phyloP scores from a whole-genome alignment of 768 basidiomycete genomes.

The Tephrocybe rancida region DNA sequence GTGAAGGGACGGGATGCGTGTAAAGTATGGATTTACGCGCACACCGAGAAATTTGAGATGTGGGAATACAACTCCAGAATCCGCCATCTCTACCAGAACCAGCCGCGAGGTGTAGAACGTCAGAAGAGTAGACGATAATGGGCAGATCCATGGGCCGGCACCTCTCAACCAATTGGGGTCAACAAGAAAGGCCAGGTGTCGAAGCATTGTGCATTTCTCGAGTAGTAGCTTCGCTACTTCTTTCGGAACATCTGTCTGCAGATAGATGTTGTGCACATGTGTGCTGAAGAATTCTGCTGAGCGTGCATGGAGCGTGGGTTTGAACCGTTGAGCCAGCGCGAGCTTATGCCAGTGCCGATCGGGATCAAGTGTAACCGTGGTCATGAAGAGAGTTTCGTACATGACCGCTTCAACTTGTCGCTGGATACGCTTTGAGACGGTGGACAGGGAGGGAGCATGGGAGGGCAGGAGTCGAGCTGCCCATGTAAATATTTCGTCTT shows the following conservation, averaged over 20 bases:
- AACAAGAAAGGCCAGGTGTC: neutral
- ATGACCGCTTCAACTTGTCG: neutral
- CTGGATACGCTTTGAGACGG: conserved; percentile 2
- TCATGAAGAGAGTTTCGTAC: neutral
- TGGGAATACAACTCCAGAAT: neutral
- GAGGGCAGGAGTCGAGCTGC: no score
- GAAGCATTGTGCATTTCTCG: neutral
- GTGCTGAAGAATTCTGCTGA: neutral
- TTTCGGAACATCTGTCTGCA: neutral
- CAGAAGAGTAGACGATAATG: neutral
- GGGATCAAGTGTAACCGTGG: neutral
- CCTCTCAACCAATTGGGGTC: neutral
- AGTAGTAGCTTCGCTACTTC: neutral
- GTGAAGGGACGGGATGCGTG: neutral
- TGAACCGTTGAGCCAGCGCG: neutral
- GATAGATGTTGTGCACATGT: neutral
- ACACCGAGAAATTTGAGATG: neutral
- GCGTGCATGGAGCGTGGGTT: neutral
- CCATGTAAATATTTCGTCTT: neutral
- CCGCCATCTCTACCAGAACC: neutral
- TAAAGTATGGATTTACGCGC: neutral
- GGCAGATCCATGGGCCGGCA: neutral
- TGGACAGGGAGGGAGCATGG: neutral
- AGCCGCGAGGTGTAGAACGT: neutral
- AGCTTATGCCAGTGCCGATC: neutral